Evolutionary conservation across 2,329 filamentous ascomycete genomes (phyloP), one percentile per base, ranked within the genome.

Genomic region (Atkinsonella texensis): DNA sequence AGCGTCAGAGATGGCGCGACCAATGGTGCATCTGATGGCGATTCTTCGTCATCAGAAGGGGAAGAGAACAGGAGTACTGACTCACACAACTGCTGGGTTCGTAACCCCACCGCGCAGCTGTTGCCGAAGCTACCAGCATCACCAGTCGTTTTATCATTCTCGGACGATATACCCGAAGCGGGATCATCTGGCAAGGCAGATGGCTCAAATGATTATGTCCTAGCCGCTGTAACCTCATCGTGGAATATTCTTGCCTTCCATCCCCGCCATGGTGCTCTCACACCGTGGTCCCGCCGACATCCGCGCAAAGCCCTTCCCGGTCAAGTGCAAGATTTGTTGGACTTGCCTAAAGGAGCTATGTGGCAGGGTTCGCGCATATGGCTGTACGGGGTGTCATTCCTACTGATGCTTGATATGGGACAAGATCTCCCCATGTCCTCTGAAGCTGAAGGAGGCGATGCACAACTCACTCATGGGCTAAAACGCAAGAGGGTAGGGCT

Each of bases 331-430:
- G 79, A 82, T 56, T 78, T 89, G 23, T 80, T 84, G 54, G 89
- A 95, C 64, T 76, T 87, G 42, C 85, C 85, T 50, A 91, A 91
- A 72, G 90, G 89, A 3, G 82, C 83, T 28, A 67, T 95, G 40
- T 97, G 91, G 90, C 86, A 94, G 62, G 74, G 84, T 1, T 72
- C 74, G 31, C 79, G 91, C 13, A 69, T 91, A 8, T 97, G 91
- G 89, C 70, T 97, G 18, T 96, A 95, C 62, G 90, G 91, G 7
- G 79, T 81, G 41, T 83, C 80, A 1, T 97, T 89, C 77, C 68
- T 98, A 23, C 89, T 87, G 70, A 97, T 97, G 90, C 80, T 98
- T 54, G 89, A 97, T 65, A 71, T 95, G 32, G 79, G 79, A 18
- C 77, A 79, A 60, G 85, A 95, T 64, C 76, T 93, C 28, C 62